These are phyloP conservation scores for Rickenella mellea DNA, from an alignment of 768 basidiomycete species.

Conservation along the genomic window DNA sequence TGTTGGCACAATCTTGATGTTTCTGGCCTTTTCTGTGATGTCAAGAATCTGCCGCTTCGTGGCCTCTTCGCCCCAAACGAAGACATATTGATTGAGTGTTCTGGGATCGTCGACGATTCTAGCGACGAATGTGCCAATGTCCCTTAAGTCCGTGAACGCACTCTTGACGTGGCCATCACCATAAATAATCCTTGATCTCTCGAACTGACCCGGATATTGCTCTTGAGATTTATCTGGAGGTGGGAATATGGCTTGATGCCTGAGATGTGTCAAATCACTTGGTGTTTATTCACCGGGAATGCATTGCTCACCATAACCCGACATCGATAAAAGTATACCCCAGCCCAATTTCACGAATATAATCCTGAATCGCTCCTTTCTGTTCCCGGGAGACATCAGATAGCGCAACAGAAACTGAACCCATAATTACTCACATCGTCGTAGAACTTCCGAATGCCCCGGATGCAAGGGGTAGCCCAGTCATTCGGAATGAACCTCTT, in stretches of 20 bases:
- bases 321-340: constrained; percentile 23
- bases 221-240: background rate
- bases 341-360: constrained; percentile 14
- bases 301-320: constrained; percentile 17
- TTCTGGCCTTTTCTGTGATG: constrained; percentile 12
- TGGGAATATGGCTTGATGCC: background rate
- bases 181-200: constrained; percentile 6
- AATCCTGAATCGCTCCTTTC: constrained; percentile 20
- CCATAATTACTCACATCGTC: constrained; percentile 6
- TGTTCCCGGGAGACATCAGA: constrained; percentile 1
- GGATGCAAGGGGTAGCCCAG: constrained; percentile 10
- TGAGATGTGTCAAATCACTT: background rate
- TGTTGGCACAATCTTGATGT: constrained; percentile 12
- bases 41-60: constrained; percentile 15
- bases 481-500: constrained; percentile 17
- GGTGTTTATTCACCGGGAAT: background rate
- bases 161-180: constrained; percentile 11
- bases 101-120: constrained; percentile 21
- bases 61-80: constrained; percentile 17
- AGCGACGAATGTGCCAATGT: constrained; percentile 19
- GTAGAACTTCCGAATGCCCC: constrained; percentile 7
- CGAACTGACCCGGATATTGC: background rate
- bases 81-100: constrained; percentile 21
- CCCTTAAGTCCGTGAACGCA: constrained; percentile 14
- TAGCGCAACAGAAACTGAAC: background rate